Evolutionary conservation across 305 asterid genomes (phyloP), one percentile per base, ranked within the genome.

Genomic region (Rubia balearica): DNA sequence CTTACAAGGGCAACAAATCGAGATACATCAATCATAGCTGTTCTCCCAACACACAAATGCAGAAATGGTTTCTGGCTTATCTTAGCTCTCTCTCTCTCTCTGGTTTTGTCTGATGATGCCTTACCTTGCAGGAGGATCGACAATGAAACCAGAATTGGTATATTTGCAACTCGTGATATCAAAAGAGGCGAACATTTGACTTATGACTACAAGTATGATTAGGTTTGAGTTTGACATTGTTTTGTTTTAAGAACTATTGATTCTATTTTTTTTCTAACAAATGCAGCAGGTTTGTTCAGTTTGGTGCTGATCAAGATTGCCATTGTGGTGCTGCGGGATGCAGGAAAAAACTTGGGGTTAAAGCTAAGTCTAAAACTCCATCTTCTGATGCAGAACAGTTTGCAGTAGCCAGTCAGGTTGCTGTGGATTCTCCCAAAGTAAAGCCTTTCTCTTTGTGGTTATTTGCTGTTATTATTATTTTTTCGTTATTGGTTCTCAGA

Each of bases 231-330:
- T 24, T 61, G 56, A 36, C 45, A 46, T 51, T 51, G 57, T 51
- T 51, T 51, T 51, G 57, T 6, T 17, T 51, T 45, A 24, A 12
- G 9, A 49, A 70, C 48, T 61, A 12, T 69, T 49, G 27, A 38
- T 68, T 72, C 51, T 70, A 65, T 24, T 76, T 78, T 68, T 75
- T 57, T 73, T 81, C 88, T 93, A 84, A 93, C 88, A 80, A 81
- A 73, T 77, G 30, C 77, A 79, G 88, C 97, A 94, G 98, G 93
- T 94, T 94, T 84, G 98, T 94, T 83, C 99, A 94, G 80, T 94
- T 94, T 83, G 99, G 99, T 76, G 97, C 99, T 81, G 98, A 91
- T 83, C 91, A 94, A 82, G 91, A 88, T 81, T 91, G 99, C 81
- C 81, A 87, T 78, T 91, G 98, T 79, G 99, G 98, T 78, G 95